Evolutionary conservation across 495 filamentous ascomycete genomes (phyloP), one percentile per base, ranked within the genome.

Genomic region (Monascus purpureus): DNA sequence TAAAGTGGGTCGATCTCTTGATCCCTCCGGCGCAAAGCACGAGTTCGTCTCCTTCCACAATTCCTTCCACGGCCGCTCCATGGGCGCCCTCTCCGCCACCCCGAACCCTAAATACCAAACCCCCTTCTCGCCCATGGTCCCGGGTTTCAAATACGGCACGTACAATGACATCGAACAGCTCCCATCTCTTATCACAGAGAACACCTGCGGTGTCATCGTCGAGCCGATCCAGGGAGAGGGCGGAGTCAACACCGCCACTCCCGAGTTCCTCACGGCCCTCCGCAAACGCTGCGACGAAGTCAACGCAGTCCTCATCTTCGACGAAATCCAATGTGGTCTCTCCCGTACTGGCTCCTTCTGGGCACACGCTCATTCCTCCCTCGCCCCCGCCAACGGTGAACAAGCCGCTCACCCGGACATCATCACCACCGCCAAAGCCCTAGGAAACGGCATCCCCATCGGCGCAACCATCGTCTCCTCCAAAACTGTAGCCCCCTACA

Each of bases 171-270:
- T 82, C 9, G 70, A 60, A 13, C 72, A 66, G 13, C 63, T 96
- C 22, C 52, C 75, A 18, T 60, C 63, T 2, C 63, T 94, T 6
- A 70, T 97, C 17, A 93, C 80, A 0, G 74, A 81, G 4, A 72
- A 77, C 32, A 95, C 92, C 1, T 93, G 85, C 49, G 82, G 84
- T 42, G 90, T 96, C n/a, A 82, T 97, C 30, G 70, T 96, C 14
- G 90, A 97, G 64, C 90, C 90, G 9, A 95, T 97, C 40, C 90
- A 97, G 59, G 90, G 90, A 24, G 90, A 97, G 61, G 90, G 90
- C 23, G 90, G 90, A 39, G 77, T 97, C 22, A 80, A 84, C 40
- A 73, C 82, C 8, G 90, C 82, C 2, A 80, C 69, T 3, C 72
- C 77, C 2, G 79, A 81, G 38, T 97, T 96, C 53, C 65, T 96